Evolutionary conservation across 129 eudicot genomes (phyloP), one percentile per base, ranked within the genome.

Genomic region (Helianthus tuberosus): DNA sequence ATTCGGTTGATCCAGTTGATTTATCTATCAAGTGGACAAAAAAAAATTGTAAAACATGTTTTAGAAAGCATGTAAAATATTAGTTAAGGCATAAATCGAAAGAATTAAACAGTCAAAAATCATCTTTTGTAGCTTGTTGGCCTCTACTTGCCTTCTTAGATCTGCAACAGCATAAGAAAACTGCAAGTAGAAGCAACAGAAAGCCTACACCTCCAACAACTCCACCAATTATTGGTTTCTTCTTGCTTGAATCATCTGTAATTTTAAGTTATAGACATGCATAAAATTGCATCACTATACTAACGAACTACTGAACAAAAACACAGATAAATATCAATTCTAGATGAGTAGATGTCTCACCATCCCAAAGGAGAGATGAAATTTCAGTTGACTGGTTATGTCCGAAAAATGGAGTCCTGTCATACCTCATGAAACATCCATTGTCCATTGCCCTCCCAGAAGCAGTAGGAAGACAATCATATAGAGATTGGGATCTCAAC

Each of bases 141-240:
- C 72, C 77, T 78, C 70, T 66, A 55, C 78, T 41, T 8, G 54
- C 11, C 59, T 79, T 81, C 73, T 85, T 83, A 20, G 84, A 81
- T 67, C 69, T 43, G 60, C 20, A 39, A 65, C 15, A 83, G 87
- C 87, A 83, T 38, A 84, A 15, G 16, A 81, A 66, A 55, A 87
- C 5, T 23, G 71, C 85, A 59, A 84, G 59, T 71, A 83, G 7
- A 16, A 90, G 73, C 48, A 90, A 27, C 64, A 87, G 20, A 64
- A 79, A 75, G 29, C 91, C 86, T 63, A 60, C 89, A 71, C 96
- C 96, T 66, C 93, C 96, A 41, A 84, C 89, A 11, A 77, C 89
- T 6, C 89, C 88, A 50, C 93, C 89, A 71, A 85, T 85, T 9
- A 90, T 79, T 25, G 79, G 79, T 47, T 71, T 75, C 52, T 57